Percentiles rank a stretch among this genome's conserved stretches.
phyloP scores from a whole-genome alignment of 2,329 filamentous ascomycete genomes.

The Colletotrichum somersetense region DNA sequence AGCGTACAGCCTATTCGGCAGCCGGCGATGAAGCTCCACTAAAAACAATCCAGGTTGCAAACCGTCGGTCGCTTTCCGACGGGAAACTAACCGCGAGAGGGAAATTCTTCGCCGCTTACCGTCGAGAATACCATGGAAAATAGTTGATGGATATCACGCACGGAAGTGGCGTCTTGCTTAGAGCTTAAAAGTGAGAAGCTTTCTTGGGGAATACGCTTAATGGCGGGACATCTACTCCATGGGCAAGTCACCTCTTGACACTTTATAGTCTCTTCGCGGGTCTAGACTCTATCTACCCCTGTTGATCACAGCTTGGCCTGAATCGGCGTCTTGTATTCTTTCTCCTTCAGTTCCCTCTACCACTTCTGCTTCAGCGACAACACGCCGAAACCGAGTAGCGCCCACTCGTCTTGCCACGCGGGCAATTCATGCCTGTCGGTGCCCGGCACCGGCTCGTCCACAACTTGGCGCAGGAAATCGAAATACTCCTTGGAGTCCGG shows the following conservation, averaged over 20 bases:
- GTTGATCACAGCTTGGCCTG: constrained; percentile 9
- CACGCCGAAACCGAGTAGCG: constrained; percentile 49
- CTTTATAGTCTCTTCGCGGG: too few relatives aligned
- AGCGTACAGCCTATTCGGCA: constrained; percentile 17
- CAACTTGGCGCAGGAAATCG: constrained; percentile 54
- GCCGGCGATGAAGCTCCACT: not conserved
- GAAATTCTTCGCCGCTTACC: not conserved
- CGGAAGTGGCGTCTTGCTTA: not conserved
- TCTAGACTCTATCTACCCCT: not conserved
- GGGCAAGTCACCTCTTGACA: too few relatives aligned
- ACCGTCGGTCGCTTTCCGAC: constrained; percentile 9
- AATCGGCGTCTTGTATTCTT: constrained; percentile 41
- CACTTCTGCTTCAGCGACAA: constrained; percentile 47
- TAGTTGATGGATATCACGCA: not conserved
- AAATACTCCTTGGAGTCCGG: constrained; percentile 56
- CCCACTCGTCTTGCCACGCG: constrained; percentile 57
- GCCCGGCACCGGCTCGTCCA: constrained; percentile 55
- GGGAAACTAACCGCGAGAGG: constrained; percentile 16
- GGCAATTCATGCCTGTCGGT: constrained; percentile 55
- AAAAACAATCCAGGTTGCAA: not conserved
- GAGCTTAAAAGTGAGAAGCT: not conserved
- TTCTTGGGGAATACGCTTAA: too few relatives aligned
- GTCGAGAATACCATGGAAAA: not conserved
- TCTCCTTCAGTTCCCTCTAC: constrained; percentile 47
- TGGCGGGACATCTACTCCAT: too few relatives aligned